A percentile compares a stretch with the other conserved stretches of the same genome.
Conservation (phyloP, 345 rosid species). For the Garcia nutans region DNA sequence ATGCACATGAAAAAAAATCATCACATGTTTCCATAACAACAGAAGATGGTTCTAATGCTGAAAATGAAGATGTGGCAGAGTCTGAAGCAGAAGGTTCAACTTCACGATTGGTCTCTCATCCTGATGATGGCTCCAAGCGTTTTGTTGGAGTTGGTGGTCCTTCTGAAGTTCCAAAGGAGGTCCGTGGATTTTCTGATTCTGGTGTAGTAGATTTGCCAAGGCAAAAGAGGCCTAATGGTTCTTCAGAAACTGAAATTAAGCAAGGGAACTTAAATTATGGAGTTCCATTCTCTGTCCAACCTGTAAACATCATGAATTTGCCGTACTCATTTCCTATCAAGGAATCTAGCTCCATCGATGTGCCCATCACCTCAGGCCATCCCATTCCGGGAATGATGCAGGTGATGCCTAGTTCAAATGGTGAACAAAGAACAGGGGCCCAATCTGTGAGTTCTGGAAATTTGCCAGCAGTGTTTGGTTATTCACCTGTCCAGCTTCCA, state of each 20-base stretch:
- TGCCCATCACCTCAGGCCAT: slow-evolving; percentile 43
- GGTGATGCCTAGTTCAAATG: slow-evolving; percentile 43
- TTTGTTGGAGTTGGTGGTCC: slow-evolving; percentile 40
- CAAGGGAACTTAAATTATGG: slow-evolving; percentile 50
- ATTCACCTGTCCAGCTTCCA: slow-evolving; percentile 81
- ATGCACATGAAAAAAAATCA: slow-evolving; percentile 57
- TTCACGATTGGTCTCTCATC: slow-evolving; percentile 44
- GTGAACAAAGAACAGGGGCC: slow-evolving; percentile 36
- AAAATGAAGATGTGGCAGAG: slow-evolving; percentile 94
- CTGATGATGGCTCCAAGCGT: slow-evolving; percentile 51
- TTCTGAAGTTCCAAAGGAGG: slow-evolving; percentile 50
- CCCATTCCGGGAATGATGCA: slow-evolving; percentile 44
- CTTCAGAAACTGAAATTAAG: slow-evolving; percentile 51
- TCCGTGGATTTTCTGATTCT: slow-evolving; percentile 47
- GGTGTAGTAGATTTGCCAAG: slow-evolving; percentile 39
- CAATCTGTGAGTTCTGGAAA: slow-evolving; percentile 53
- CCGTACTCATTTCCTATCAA: slow-evolving; percentile 48
- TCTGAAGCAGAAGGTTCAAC: slow-evolving; percentile 89
- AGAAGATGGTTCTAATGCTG: slow-evolving; percentile 87
- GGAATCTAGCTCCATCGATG: slow-evolving; percentile 52
- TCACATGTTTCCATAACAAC: slow-evolving; percentile 75
- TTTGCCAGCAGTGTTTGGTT: slow-evolving; percentile 70
- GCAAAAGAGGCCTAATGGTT: slow-evolving; percentile 41
- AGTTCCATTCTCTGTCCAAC: slow-evolving; percentile 54
- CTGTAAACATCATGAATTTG: slow-evolving; percentile 41